Evolutionary conservation across 176 grass and related monocot genomes (phyloP), one percentile per base, ranked within the genome.

Genomic region (Oryza nivara): DNA sequence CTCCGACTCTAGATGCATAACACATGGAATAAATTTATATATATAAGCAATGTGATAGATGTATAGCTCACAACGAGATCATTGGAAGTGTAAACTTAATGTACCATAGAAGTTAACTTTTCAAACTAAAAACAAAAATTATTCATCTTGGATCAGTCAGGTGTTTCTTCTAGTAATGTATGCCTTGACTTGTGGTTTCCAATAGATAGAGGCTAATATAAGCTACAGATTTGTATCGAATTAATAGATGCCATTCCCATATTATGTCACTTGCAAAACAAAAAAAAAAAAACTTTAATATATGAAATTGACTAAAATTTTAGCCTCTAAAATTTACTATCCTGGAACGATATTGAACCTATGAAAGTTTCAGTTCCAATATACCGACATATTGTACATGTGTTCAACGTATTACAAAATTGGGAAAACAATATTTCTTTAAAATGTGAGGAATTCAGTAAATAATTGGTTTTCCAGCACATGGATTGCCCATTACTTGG

Each of bases 1-100:
- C 94, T 92, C 49, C 96, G 83, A 85, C 85, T 87, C 96, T 98
- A 88, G 68, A 95, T 49, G 32, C 75, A 87, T n/a, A 87, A 76
- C 28, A 87, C 75, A 87, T 64, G 51, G 69, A 87, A 83, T 68
- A 80, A 63, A 82, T 20, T 22, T 75, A 72, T 82, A 68, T 75
- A 77, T 82, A 89, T 76, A 70, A 80, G 56, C 70, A 60, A 36
- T 70, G 80, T 2, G 10, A 69, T 44, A 86, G 40, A 79, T 44
- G 69, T 68, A 87, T 64, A 86, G 69, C 28, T 79, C 74, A 83
- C 38, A 83, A 79, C 17, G 4, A 87, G 75, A 52, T 64, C 68
- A 63, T 47, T 64, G 15, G 11, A 38, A 79, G 20, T 77, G 61
- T 68, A 68, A 73, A 25, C 4, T 11, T 65, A 78, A 6, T 38